Conservation (phyloP, 1,139 yeast genomes). For the Scheffersomyces titani region DNA sequence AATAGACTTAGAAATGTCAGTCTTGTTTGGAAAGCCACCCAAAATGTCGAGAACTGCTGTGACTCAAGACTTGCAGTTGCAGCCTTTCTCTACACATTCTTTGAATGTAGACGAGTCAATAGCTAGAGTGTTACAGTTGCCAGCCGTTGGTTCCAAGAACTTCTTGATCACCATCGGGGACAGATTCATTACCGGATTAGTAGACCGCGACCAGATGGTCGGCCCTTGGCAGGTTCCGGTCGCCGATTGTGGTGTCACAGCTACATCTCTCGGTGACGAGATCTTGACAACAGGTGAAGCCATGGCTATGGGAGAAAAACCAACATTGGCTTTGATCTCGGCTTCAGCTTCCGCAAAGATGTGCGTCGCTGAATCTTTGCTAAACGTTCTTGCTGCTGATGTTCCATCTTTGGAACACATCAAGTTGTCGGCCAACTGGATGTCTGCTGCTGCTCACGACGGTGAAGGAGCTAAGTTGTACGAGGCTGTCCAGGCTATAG, state of each 20-base stretch:
- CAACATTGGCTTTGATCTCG: slow-evolving; percentile 82
- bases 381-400: slow-evolving; percentile 90
- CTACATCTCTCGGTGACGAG: slow-evolving; percentile 80
- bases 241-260: slow-evolving; percentile 98
- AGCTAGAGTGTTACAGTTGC: slow-evolving; percentile 80
- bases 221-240: slow-evolving; percentile 99
- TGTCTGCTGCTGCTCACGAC: slow-evolving; percentile 94
- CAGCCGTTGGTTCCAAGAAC: slow-evolving; percentile 93
- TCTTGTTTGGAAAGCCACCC: slow-evolving; percentile 97
- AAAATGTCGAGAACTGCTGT: slow-evolving; percentile 82
- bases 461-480: slow-evolving; percentile 96
- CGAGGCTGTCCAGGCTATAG: slow-evolving; percentile 97
- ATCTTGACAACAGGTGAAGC: slow-evolving; percentile 88
- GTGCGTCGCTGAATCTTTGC: slow-evolving; percentile 92
- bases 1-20: slow-evolving; percentile 93
- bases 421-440: slow-evolving; percentile 97
- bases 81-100: slow-evolving; percentile 37
- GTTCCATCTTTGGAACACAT: slow-evolving; percentile 72
- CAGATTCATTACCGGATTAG: slow-evolving; percentile 92
- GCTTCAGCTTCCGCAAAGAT: slow-evolving; percentile 97
- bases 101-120: slow-evolving; percentile 63
- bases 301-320: slow-evolving; percentile 96
- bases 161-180: slow-evolving; percentile 97
- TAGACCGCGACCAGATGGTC: slow-evolving; percentile 97
- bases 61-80: slow-evolving; percentile 61